Percentiles rank a stretch among this genome's conserved stretches.
Evolutionary conservation across 768 basidiomycete species (phyloP).

Genomic region (Pisolithus orientalis): DNA sequence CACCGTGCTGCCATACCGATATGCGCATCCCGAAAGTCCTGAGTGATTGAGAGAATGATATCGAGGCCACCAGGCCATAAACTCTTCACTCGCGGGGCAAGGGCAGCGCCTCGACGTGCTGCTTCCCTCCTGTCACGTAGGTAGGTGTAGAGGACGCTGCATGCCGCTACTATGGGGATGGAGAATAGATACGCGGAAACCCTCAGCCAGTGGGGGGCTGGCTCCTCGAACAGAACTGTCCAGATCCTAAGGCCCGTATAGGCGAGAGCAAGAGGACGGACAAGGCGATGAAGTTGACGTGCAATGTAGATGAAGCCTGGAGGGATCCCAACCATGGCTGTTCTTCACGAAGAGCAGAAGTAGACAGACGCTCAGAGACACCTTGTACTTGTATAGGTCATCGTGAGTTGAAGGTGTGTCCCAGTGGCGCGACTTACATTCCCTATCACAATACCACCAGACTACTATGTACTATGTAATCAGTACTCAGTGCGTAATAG

Average conservation of each 20-base stretch:
- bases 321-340: slow-evolving; percentile 23
- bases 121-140: slow-evolving; percentile 32
- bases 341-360: neutral
- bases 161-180: slow-evolving; percentile 16
- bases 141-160: slow-evolving; percentile 34
- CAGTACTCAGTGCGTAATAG: too few species aligned
- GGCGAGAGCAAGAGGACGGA: slow-evolving; percentile 12
- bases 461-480: too few species aligned
- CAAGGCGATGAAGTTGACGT: slow-evolving; percentile 18
- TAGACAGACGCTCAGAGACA: neutral
- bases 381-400: too few species aligned
- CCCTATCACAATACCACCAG: too few species aligned
- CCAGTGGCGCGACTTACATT: too few species aligned
- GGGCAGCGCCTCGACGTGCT: slow-evolving; percentile 2
- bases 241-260: slow-evolving; percentile 12
- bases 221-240: slow-evolving; percentile 2
- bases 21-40: slow-evolving; percentile 21
- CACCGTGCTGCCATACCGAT: slow-evolving; percentile 17
- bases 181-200: slow-evolving; percentile 14
- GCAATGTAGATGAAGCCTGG: slow-evolving; percentile 28
- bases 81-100: slow-evolving; percentile 29
- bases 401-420: too few species aligned
- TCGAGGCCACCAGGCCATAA: slow-evolving; percentile 34
- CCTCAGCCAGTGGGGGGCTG: slow-evolving; percentile 13
- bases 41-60: slow-evolving; percentile 16